Evolutionary conservation across 495 filamentous ascomycete genomes (phyloP).

Genomic region (Schizothecium vesticola): DNA sequence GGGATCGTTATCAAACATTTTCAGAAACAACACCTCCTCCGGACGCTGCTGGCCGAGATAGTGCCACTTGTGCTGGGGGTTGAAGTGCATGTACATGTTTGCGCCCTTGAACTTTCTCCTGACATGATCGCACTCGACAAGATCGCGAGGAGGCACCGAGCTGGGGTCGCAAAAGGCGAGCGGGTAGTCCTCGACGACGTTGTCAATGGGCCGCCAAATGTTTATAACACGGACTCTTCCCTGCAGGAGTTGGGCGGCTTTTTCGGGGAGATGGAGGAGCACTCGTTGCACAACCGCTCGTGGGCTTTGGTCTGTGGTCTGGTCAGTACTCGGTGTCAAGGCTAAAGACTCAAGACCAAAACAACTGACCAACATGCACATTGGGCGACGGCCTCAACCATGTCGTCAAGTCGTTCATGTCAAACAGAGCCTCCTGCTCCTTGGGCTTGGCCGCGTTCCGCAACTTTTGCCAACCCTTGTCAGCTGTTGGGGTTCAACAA

Average conservation of each 20-base stretch:
- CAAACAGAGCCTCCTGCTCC: neutral
- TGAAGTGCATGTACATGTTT: slow-evolving; percentile 10
- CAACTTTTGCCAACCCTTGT: neutral
- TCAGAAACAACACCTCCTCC: slow-evolving; percentile 52
- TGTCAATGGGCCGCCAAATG: slow-evolving; percentile 5
- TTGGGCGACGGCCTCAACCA: slow-evolving; percentile 14
- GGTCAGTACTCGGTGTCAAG: neutral
- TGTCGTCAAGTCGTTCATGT: slow-evolving; percentile 12
- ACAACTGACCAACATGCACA: slow-evolving; percentile 8
- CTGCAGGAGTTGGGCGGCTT: slow-evolving; percentile 3
- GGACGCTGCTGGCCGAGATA: slow-evolving; percentile 49
- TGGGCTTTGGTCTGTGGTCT: slow-evolving; percentile 7
- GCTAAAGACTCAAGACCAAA: neutral
- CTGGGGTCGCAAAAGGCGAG: slow-evolving; percentile 10
- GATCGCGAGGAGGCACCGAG: neutral
- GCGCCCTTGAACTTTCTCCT: slow-evolving; percentile 13
- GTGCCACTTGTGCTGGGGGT: slow-evolving; percentile 43
- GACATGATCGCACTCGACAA: slow-evolving; percentile 14
- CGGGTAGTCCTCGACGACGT: slow-evolving; percentile 10
- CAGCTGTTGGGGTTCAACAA: neutral
- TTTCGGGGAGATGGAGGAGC: slow-evolving; percentile 3
- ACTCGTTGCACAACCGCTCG: slow-evolving; percentile 5
- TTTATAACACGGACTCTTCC: slow-evolving; percentile 9
- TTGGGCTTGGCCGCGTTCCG: slow-evolving; percentile 8
- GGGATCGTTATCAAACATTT: slow-evolving; percentile 55